Evolutionary conservation across 345 rosid genomes (phyloP).

Genomic region (Salix udensis): DNA sequence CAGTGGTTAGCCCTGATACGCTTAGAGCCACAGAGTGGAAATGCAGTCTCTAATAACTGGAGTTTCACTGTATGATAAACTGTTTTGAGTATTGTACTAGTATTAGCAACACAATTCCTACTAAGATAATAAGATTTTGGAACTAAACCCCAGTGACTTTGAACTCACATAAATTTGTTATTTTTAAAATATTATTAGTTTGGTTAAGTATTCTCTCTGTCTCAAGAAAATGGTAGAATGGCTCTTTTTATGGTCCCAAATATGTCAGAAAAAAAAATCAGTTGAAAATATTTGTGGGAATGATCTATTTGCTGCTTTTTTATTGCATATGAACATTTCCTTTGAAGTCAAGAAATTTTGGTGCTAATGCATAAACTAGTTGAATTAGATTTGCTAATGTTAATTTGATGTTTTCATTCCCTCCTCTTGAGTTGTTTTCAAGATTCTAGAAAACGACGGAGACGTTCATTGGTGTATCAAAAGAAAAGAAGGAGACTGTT

Average conservation of each 20-base stretch:
- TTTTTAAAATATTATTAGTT: no score
- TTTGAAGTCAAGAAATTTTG: not conserved
- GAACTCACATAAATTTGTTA: not conserved
- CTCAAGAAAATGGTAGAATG: not conserved
- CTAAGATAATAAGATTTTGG: not conserved
- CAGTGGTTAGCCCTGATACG: not conserved
- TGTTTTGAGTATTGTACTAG: not conserved
- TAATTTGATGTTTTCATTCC: slow-evolving; percentile 17
- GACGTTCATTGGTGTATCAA: slow-evolving; percentile 65
- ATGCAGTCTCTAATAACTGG: not conserved
- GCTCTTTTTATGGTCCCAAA: not conserved
- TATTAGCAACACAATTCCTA: not conserved
- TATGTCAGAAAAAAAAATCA: not conserved
- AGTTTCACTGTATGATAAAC: not conserved
- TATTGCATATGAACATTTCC: not conserved
- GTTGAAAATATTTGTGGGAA: not conserved
- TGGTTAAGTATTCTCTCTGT: not conserved
- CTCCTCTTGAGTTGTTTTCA: slow-evolving; percentile 8
- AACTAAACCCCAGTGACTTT: not conserved
- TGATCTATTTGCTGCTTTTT: not conserved
- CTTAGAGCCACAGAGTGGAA: not conserved
- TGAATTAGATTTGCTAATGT: slow-evolving; percentile 5
- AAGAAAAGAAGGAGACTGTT: slow-evolving; percentile 72
- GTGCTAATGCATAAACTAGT: not conserved
- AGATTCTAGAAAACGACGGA: slow-evolving; percentile 62